Conservation (phyloP, 1,284 basidiomycete species). For the Sphaerobolus stellatus region DNA sequence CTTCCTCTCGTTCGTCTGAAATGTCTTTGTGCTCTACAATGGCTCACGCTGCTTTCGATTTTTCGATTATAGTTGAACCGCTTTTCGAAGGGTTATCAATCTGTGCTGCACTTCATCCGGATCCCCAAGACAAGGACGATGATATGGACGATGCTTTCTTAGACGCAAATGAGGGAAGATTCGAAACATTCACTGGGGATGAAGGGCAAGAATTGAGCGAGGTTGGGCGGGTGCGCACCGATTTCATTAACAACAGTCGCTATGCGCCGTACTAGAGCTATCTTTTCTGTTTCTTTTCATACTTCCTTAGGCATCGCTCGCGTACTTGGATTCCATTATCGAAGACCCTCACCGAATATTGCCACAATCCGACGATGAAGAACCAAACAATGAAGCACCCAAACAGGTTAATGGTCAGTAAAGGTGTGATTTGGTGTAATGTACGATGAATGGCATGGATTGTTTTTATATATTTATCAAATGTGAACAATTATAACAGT, state of each 20-base stretch:
- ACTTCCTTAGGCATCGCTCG: slow-evolving; percentile 61
- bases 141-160: slow-evolving; percentile 62
- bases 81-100: slow-evolving; percentile 87
- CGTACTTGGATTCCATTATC: slow-evolving; percentile 74
- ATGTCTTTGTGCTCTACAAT: slow-evolving; percentile 15
- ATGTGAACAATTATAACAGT: too few species aligned
- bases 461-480: too few species aligned
- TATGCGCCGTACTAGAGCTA: slow-evolving; percentile 81
- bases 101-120: slow-evolving; percentile 90
- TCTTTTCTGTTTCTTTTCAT: slow-evolving; percentile 22
- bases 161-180: slow-evolving; percentile 47
- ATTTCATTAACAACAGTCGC: slow-evolving; percentile 79
- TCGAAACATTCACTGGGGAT: slow-evolving; percentile 62
- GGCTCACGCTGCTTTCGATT: too few species aligned
- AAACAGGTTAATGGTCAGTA: too few species aligned
- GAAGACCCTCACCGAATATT: slow-evolving; percentile 52
- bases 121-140: slow-evolving; percentile 48
- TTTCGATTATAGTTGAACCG: slow-evolving; percentile 61
- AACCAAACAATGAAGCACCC: too few species aligned
- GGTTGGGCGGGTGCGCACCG: slow-evolving; percentile 91
- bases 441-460: too few species aligned
- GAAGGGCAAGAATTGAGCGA: slow-evolving; percentile 72
- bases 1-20: slow-evolving; percentile 56
- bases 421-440: too few species aligned
- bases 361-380: too few species aligned